Evolutionary conservation across 2,329 filamentous ascomycete genomes (phyloP).

Genomic region (Trichoderma oligosporum): DNA sequence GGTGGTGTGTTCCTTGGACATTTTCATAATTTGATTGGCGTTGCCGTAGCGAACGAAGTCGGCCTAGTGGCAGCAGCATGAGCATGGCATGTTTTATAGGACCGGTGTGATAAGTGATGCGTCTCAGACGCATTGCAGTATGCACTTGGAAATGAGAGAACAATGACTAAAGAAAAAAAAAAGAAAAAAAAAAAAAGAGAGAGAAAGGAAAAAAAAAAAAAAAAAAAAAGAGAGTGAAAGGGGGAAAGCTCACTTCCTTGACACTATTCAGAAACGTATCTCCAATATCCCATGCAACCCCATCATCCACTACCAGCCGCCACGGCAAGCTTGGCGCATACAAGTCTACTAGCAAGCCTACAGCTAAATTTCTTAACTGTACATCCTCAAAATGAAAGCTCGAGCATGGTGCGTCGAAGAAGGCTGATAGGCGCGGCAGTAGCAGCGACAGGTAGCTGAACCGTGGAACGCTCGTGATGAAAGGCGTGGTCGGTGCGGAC

Average conservation of each 20-base stretch:
- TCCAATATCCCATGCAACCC: constrained; percentile 55
- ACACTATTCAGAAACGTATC: constrained; percentile 63
- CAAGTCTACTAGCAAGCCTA: constrained; percentile 53
- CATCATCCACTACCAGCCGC: constrained; percentile 52
- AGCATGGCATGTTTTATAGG: constrained; percentile 1
- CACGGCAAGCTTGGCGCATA: constrained; percentile 54
- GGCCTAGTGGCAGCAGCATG: constrained; percentile 46
- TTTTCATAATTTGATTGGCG: constrained; percentile 82
- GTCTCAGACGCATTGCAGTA: not conserved
- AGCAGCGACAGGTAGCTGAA: constrained; percentile 58
- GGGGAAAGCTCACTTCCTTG: constrained; percentile 50
- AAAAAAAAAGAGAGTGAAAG: not conserved
- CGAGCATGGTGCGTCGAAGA: constrained; percentile 52
- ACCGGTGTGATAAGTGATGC: not conserved
- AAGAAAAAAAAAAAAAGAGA: not conserved
- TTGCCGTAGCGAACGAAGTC: constrained; percentile 86
- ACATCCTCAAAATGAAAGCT: constrained; percentile 57
- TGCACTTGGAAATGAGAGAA: not conserved
- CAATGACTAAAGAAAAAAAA: not conserved
- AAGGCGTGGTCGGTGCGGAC: constrained; percentile 44
- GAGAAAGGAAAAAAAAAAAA: not conserved
- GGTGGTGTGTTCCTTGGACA: constrained; percentile 79
- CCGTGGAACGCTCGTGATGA: constrained; percentile 53
- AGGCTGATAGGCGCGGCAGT: constrained; percentile 51
- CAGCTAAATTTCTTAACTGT: constrained; percentile 51